phyloP scores from a whole-genome alignment of 495 filamentous ascomycete species.

The Hypoxylon fuscum region DNA sequence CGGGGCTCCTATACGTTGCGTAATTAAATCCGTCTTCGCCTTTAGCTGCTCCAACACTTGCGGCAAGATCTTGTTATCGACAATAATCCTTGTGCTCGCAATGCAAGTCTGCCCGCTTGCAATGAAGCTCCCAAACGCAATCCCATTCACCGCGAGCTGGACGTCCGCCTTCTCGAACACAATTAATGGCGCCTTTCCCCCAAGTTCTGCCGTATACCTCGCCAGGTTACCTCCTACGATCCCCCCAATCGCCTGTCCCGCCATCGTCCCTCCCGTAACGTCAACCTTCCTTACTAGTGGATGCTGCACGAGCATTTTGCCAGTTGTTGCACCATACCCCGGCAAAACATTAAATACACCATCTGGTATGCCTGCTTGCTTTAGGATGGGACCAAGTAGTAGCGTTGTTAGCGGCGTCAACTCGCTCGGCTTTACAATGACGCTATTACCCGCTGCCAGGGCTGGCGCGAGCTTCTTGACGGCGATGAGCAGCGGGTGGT shows the following conservation, averaged over 20 bases:
- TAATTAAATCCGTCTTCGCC: constrained; percentile 51
- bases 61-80: constrained; percentile 57
- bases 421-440: constrained; percentile 70
- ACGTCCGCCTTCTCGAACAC: constrained; percentile 63
- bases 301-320: constrained; percentile 62
- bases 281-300: constrained; percentile 67
- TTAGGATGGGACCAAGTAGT: constrained; percentile 59
- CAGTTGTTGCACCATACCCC: constrained; percentile 63
- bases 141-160: constrained; percentile 63
- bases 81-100: constrained; percentile 66
- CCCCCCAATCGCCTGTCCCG: constrained; percentile 56
- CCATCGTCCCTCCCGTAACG: constrained; percentile 64
- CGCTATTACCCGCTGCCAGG: constrained; percentile 68
- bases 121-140: constrained; percentile 66
- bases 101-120: constrained; percentile 71
- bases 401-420: constrained; percentile 67
- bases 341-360: constrained; percentile 67
- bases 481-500: constrained; percentile 71
- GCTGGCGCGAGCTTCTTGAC: constrained; percentile 70
- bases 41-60: constrained; percentile 48
- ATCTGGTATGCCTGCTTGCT: constrained; percentile 63
- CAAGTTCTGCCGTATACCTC: constrained; percentile 66
- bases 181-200: constrained; percentile 68
- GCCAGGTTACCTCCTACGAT: constrained; percentile 61
- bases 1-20: constrained; percentile 59